Evolutionary conservation across 2,329 filamentous ascomycete species (phyloP).

Genomic region (Alternaria gansuensis): DNA sequence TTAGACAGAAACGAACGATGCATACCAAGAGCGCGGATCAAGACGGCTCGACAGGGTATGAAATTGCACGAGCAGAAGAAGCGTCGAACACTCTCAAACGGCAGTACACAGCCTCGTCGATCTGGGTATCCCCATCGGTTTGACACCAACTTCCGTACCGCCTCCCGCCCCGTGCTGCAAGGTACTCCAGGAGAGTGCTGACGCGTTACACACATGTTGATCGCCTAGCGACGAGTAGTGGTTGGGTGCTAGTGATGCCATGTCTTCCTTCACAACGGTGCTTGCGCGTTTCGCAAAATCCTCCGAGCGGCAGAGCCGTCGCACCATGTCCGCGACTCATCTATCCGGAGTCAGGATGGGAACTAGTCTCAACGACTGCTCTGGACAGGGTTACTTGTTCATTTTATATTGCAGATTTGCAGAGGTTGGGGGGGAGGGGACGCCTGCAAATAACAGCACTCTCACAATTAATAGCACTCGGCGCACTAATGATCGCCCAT

Average conservation of each 20-base stretch:
- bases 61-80: constrained; percentile 20
- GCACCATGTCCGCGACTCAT: constrained; percentile 24
- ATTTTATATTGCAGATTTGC: background rate
- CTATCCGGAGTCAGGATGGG: constrained; percentile 10
- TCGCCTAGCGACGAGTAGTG: constrained; percentile 13
- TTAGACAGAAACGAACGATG: constrained; percentile 14
- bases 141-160: constrained; percentile 17
- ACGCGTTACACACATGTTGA: constrained; percentile 20
- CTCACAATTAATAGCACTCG: background rate
- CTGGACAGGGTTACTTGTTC: background rate
- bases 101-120: constrained; percentile 17
- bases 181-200: constrained; percentile 12
- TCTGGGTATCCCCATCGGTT: constrained; percentile 18
- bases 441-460: constrained; percentile 6
- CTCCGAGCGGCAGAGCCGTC: constrained; percentile 21
- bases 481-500: background rate
- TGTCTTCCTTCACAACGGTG: background rate
- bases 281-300: constrained; percentile 26
- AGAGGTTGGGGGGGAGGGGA: background rate
- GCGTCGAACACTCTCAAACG: constrained; percentile 18
- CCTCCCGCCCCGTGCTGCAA: constrained; percentile 15
- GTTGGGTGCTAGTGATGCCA: constrained; percentile 8
- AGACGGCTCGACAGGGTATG: constrained; percentile 18
- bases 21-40: constrained; percentile 10
- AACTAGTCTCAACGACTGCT: constrained; percentile 1